Evolutionary conservation across 352 stramenopile species (phyloP).

Genomic region (Globisporangium apiculatum): DNA sequence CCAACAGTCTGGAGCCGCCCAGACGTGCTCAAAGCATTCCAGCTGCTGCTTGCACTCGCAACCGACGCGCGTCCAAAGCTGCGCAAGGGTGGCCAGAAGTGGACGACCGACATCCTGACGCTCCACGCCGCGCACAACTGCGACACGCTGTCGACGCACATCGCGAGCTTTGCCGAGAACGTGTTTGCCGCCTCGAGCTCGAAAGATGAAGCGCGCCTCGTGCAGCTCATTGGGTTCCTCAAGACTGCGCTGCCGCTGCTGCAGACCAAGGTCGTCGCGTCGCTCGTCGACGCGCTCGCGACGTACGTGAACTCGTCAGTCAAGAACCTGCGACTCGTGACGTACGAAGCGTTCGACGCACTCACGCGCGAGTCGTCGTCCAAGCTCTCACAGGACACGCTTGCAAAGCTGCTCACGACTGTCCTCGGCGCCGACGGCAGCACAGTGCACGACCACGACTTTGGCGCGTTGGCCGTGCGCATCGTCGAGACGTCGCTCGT

Average conservation of each 20-base stretch:
- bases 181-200: conserved; percentile 53
- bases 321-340: conserved; percentile 74
- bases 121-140: conserved; percentile 61
- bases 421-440: conserved; percentile 59
- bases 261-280: conserved; percentile 75
- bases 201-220: conserved; percentile 69
- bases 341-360: conserved; percentile 64
- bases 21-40: conserved; percentile 69
- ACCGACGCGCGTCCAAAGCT: conserved; percentile 81
- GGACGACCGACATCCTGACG: conserved; percentile 64
- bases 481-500: conserved; percentile 58
- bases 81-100: conserved; percentile 73
- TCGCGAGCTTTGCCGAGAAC: conserved; percentile 82
- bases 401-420: conserved; percentile 50
- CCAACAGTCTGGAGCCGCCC: conserved; percentile 50
- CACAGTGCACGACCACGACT: conserved; percentile 49
- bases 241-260: conserved; percentile 70
- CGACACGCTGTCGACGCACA: conserved; percentile 80
- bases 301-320: conserved; percentile 71
- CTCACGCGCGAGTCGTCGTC: conserved; percentile 43
- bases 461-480: conserved; percentile 58
- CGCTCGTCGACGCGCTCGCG: conserved; percentile 60
- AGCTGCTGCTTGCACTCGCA: conserved; percentile 66
- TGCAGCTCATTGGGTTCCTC: conserved; percentile 78
- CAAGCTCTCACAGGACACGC: conserved; percentile 57